Percentiles rank a stretch among this genome's conserved stretches.
These are phyloP conservation scores for Epicoccum nigrum DNA, from an alignment of 2,329 filamentous ascomycete species.

Conservation along the genomic window DNA sequence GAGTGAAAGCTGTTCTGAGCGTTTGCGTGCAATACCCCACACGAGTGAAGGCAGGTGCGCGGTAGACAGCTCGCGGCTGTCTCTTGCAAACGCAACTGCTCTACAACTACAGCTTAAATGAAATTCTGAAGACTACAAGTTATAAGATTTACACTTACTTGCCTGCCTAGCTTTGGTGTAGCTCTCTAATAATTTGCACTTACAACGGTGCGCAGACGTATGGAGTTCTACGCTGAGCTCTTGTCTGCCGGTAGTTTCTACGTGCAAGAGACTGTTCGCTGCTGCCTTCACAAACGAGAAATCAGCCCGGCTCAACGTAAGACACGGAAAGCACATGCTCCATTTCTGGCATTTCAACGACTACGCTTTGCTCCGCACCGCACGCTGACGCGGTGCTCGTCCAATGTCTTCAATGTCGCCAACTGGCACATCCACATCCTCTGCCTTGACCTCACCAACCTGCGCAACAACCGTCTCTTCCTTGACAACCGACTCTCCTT, in stretches of 20 bases:
- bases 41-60: not conserved
- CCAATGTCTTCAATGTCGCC: conserved; percentile 46
- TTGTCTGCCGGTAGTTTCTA: no score
- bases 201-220: no score
- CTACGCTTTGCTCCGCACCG: conserved; percentile 2
- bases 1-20: conserved; percentile 1
- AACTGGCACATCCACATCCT: conserved; percentile 29
- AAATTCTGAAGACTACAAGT: no score
- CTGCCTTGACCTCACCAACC: conserved; percentile 33
- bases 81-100: no score
- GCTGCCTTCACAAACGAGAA: not conserved
- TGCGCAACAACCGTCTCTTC: conserved; percentile 19
- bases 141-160: no score
- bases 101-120: no score
- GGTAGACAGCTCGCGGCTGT: not conserved
- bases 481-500: conserved; percentile 39
- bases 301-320: no score
- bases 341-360: not conserved
- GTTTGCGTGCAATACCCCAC: not conserved
- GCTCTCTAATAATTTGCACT: no score
- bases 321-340: not conserved
- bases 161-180: no score
- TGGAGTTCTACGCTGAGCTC: no score
- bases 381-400: conserved; percentile 8
- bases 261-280: conserved; percentile 4